Conservation (phyloP, 306 rosid genomes). For the Bauhinia variegata region DNA sequence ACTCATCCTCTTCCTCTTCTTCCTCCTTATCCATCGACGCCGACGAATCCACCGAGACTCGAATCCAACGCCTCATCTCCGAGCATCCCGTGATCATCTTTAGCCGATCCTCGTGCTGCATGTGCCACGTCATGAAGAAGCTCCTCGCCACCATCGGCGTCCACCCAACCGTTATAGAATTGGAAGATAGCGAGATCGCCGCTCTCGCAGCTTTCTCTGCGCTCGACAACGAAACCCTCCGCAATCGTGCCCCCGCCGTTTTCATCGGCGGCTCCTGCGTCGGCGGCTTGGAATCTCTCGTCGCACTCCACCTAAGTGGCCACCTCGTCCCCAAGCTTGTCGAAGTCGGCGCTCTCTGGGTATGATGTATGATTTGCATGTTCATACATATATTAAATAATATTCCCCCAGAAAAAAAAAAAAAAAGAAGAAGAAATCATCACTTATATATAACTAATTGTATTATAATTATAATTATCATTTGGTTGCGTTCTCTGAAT, state of each 20-base stretch:
- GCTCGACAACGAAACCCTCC: slow-evolving; percentile 22
- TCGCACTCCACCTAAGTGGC: slow-evolving; percentile 94
- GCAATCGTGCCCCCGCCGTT: slow-evolving; percentile 57
- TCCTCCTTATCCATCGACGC: slow-evolving; percentile 80
- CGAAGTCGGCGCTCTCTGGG: slow-evolving; percentile 87
- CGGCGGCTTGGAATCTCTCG: slow-evolving; percentile 92
- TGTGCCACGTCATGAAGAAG: slow-evolving; percentile 99
- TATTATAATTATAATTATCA: slow-evolving; percentile 37
- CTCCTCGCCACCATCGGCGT: slow-evolving; percentile 88
- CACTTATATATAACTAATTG: slow-evolving; percentile 30
- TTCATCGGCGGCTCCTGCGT: slow-evolving; percentile 80
- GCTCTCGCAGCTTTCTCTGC: slow-evolving; percentile 52
- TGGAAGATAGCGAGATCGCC: slow-evolving; percentile 86
- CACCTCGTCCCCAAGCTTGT: slow-evolving; percentile 88
- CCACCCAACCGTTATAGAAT: slow-evolving; percentile 93
- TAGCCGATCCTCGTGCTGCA: slow-evolving; percentile 87
- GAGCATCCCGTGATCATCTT: slow-evolving; percentile 94
- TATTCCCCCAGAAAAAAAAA: neutral
- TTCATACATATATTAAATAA: slow-evolving; percentile 2
- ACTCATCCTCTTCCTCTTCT: slow-evolving; percentile 21
- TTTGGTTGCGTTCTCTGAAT: slow-evolving; percentile 4
- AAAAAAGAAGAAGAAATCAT: neutral
- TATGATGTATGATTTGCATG: slow-evolving; percentile 33
- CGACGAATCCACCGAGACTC: slow-evolving; percentile 73
- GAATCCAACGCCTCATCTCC: slow-evolving; percentile 87